Percentiles rank a stretch among this genome's conserved stretches.
phyloP scores from a whole-genome alignment of 352 stramenopile genomes.

The Phytophthora cactorum region DNA sequence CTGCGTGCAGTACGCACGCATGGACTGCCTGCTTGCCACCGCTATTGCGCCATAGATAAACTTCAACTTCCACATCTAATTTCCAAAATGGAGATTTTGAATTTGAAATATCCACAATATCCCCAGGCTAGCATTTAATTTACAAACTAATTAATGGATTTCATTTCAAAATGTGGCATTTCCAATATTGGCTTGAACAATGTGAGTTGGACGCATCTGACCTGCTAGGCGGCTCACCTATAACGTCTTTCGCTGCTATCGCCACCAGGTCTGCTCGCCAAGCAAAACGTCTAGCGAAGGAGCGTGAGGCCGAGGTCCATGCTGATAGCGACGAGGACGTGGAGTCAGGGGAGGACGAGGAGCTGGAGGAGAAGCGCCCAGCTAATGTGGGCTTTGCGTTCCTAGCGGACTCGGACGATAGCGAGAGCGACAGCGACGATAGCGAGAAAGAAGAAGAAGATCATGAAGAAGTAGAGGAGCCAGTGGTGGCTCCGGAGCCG shows the following conservation, averaged over 20 bases:
- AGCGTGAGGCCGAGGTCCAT: slow-evolving; percentile 25
- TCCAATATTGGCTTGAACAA: slow-evolving; percentile 14
- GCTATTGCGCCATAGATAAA: slow-evolving; percentile 38
- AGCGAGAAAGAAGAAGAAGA: slow-evolving; percentile 33
- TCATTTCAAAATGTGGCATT: not conserved
- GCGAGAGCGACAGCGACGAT: slow-evolving; percentile 29
- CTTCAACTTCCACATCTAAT: slow-evolving; percentile 17
- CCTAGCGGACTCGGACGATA: slow-evolving; percentile 56
- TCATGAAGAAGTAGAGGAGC: slow-evolving; percentile 12
- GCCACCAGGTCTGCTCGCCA: slow-evolving; percentile 78
- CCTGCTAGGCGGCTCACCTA: not conserved
- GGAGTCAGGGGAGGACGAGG: slow-evolving; percentile 36
- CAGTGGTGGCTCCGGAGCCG: slow-evolving; percentile 9
- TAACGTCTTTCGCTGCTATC: slow-evolving; percentile 16
- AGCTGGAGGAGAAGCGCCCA: slow-evolving; percentile 62
- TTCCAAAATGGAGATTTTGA: not conserved
- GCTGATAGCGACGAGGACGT: slow-evolving; percentile 37
- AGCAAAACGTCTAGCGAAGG: slow-evolving; percentile 67
- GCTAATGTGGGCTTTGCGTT: slow-evolving; percentile 73
- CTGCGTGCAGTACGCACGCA: slow-evolving; percentile 77
- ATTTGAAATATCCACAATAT: not conserved
- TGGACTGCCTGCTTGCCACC: slow-evolving; percentile 59
- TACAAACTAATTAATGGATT: not conserved
- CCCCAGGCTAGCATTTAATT: not conserved
- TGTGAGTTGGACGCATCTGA: slow-evolving; percentile 23